phyloP scores from a whole-genome alignment of 768 basidiomycete genomes.

The Tylopilus intermedius region DNA sequence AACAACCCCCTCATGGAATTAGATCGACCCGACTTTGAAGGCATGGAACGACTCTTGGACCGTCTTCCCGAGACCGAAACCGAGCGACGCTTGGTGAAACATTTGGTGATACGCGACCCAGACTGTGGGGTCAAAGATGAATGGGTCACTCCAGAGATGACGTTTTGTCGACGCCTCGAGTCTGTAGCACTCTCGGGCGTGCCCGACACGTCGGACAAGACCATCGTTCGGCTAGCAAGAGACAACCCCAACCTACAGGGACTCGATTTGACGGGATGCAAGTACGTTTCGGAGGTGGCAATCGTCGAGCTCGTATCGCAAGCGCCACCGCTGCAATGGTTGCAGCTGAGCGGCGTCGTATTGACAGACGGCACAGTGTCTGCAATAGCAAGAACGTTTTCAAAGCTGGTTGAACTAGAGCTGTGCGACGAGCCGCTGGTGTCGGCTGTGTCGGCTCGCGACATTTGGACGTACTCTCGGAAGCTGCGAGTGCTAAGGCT shows the following conservation, averaged over 20 bases:
- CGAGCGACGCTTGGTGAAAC: slow-evolving; percentile 55
- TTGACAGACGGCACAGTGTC: slow-evolving; percentile 60
- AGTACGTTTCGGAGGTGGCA: slow-evolving; percentile 70
- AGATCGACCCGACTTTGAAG: slow-evolving; percentile 31
- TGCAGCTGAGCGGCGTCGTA: slow-evolving; percentile 66
- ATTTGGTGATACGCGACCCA: slow-evolving; percentile 49
- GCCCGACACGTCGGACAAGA: slow-evolving; percentile 61
- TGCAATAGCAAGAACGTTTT: slow-evolving; percentile 68
- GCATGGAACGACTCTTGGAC: slow-evolving; percentile 56
- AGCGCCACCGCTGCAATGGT: slow-evolving; percentile 64
- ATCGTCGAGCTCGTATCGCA: slow-evolving; percentile 66
- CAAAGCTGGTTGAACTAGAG: slow-evolving; percentile 78
- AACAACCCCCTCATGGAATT: slow-evolving; percentile 18
- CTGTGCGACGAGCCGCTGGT: slow-evolving; percentile 64
- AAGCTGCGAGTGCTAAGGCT: slow-evolving; percentile 73
- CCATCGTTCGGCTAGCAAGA: slow-evolving; percentile 58
- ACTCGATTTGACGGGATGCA: slow-evolving; percentile 73
- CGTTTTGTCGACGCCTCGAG: slow-evolving; percentile 59
- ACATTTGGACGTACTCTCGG: slow-evolving; percentile 78
- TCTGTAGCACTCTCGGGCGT: slow-evolving; percentile 67
- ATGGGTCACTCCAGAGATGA: slow-evolving; percentile 52
- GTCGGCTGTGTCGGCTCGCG: slow-evolving; percentile 64
- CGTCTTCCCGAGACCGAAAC: slow-evolving; percentile 55
- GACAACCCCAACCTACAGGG: slow-evolving; percentile 65
- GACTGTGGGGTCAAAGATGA: slow-evolving; percentile 48